These are phyloP conservation scores for Tolypocladium inflatum DNA, from an alignment of 2,329 filamentous ascomycete species.

Conservation along the genomic window DNA sequence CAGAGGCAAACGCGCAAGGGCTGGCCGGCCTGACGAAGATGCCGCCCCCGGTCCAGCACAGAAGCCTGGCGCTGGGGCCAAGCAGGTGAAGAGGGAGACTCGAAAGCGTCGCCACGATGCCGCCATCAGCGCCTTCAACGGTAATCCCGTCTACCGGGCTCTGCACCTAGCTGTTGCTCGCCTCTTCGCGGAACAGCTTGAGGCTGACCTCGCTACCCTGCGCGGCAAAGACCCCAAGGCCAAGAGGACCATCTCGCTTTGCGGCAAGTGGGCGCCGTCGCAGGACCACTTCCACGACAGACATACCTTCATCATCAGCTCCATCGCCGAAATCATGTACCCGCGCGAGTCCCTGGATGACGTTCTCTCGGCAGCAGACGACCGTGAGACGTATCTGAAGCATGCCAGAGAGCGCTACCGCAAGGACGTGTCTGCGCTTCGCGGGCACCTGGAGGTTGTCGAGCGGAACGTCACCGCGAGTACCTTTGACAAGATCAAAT, in stretches of 20 bases:
- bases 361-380: slow-evolving; percentile 20
- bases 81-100: slow-evolving; percentile 8
- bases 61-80: not conserved
- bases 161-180: slow-evolving; percentile 44
- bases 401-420: slow-evolving; percentile 44
- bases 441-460: slow-evolving; percentile 41
- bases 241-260: slow-evolving; percentile 39
- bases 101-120: slow-evolving; percentile 29
- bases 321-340: slow-evolving; percentile 46
- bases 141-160: slow-evolving; percentile 36
- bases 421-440: slow-evolving; percentile 39
- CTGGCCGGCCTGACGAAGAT: not conserved
- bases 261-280: slow-evolving; percentile 52
- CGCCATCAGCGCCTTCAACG: slow-evolving; percentile 29
- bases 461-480: slow-evolving; percentile 40
- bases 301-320: slow-evolving; percentile 45
- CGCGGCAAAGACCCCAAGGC: slow-evolving; percentile 26
- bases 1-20: not conserved
- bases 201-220: slow-evolving; percentile 33
- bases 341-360: slow-evolving; percentile 21
- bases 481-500: slow-evolving; percentile 40
- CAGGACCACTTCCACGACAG: slow-evolving; percentile 46
- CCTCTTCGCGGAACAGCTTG: slow-evolving; percentile 46
- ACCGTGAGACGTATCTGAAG: slow-evolving; percentile 42
- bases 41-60: not conserved